These are phyloP conservation scores for Phytophthora macrochlamydospora DNA, from an alignment of 352 stramenopile genomes.

Conservation along the genomic window DNA sequence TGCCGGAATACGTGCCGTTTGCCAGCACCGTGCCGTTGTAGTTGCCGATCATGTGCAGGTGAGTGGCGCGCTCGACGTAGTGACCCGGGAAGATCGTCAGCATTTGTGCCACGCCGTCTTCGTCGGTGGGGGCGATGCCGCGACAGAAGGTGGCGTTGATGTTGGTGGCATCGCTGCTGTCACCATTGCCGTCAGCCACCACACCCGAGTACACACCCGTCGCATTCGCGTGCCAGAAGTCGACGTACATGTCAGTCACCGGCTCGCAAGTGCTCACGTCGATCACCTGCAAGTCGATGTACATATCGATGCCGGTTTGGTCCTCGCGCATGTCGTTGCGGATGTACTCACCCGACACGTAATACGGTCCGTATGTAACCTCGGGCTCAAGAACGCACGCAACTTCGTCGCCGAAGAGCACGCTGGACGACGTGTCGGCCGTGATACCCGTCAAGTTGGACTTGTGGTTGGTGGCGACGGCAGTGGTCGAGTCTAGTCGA, in stretches of 20 bases:
- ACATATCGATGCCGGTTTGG: conserved; percentile 25
- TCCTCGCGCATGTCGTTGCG: conserved; percentile 29
- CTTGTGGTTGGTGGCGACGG: conserved; percentile 22
- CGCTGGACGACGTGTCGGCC: conserved; percentile 14
- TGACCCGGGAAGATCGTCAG: conserved; percentile 29
- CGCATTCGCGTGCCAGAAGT: conserved; percentile 37
- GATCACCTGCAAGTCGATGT: conserved; percentile 31
- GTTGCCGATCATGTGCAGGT: conserved; percentile 33
- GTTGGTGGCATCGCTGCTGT: conserved; percentile 33
- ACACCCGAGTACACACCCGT: conserved; percentile 37
- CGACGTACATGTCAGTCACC: conserved; percentile 29
- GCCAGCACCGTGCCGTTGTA: conserved; percentile 23
- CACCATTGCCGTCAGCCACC: conserved; percentile 27
- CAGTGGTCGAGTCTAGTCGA: conserved; percentile 25
- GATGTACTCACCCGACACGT: conserved; percentile 29
- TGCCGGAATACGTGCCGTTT: conserved; percentile 25
- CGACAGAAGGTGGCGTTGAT: conserved; percentile 31
- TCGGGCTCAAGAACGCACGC: conserved; percentile 27
- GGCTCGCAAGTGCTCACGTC: conserved; percentile 31
- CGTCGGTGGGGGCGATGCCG: conserved; percentile 25
- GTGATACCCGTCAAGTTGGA: conserved; percentile 25
- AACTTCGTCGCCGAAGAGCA: conserved; percentile 24
- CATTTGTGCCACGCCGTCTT: conserved; percentile 26
- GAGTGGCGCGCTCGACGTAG: conserved; percentile 30
- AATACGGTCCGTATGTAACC: conserved; percentile 36